Base-by-base conservation (phyloP, 257 asterid genomes). In the Nicotiana sylvestris region DNA sequence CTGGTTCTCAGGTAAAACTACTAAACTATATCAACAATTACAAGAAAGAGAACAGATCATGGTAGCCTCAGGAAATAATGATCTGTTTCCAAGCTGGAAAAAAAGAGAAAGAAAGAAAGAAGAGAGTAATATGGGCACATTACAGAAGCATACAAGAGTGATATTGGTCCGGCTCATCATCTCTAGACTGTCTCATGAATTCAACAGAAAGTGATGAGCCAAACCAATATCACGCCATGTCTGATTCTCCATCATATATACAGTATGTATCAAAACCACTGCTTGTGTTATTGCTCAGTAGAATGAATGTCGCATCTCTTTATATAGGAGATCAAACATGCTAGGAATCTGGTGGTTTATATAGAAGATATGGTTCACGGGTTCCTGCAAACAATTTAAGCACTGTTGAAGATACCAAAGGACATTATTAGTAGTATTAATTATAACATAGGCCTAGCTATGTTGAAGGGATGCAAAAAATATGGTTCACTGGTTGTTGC, bases 141-240 rank as follows among this genome's bases (percentile, higher is more conserved):
- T 43, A 43, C 51, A 88, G 87, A 92, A 90, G 91, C 87, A 87
- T 82, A 90, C 96, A 92, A 87, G 96, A 90, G 93, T 89, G 94
- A 89, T 92, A 92, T 88, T 92, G 96, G 85, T 88, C 86, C 96
- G 94, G 96, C 96, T 90, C 96, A 88, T 90, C 96, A 87, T 76
- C 66, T 25, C 81, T 79, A 18, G 51, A 5, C 77, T 68, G 32
- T 56, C 5, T 37, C 4, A 27, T 6, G 68, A 82, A 65, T 17
- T 10, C 5, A 57, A 69, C 86, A 64, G 46, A 81, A n/a, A 46
- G 37, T 49, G 27, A 15, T 87, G 89, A 87, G 89, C 87, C 58
- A 27, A 78, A 82, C 80, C 86, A 84, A 78, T 65, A 86, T 78
- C 89, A 84, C 89, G 66, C 86, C 89, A 43, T 84, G 89, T 86